These are phyloP conservation scores for Yarrowia sp. DNA, from an alignment of 805 yeast species.

Conservation along the genomic window DNA sequence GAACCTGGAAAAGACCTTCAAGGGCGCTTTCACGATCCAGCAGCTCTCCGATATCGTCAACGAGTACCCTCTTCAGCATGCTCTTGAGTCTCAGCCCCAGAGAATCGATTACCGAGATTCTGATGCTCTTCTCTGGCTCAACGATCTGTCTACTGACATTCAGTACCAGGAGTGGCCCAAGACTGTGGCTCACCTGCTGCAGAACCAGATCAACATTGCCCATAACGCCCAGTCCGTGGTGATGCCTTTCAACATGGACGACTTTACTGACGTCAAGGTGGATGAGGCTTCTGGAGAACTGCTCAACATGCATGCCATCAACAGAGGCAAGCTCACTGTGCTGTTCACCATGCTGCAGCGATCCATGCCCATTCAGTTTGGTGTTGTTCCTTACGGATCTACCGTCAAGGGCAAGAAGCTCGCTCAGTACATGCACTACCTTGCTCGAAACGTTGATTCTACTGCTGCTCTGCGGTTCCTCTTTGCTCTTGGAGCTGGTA, in stretches of 20 bases:
- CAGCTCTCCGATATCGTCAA: conserved; percentile 3
- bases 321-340: conserved; percentile 31
- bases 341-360: conserved; percentile 40
- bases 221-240: conserved; percentile 77
- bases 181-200: conserved; percentile 40
- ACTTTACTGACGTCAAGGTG: conserved; percentile 51
- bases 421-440: conserved; percentile 30
- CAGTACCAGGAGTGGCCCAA: conserved; percentile 50
- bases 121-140: conserved; percentile 53
- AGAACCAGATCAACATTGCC: conserved; percentile 39
- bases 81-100: conserved; percentile 1
- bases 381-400: conserved; percentile 63
- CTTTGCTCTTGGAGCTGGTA: conserved; percentile 8
- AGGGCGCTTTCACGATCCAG: neutral
- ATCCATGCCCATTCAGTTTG: conserved; percentile 75
- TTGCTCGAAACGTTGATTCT: conserved; percentile 11
- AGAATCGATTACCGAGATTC: conserved; percentile 23
- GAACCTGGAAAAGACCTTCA: neutral
- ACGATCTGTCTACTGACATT: conserved; percentile 67
- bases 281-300: neutral
- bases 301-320: neutral
- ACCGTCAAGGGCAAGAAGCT: conserved; percentile 32
- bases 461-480: neutral
- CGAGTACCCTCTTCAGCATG: conserved; percentile 10
- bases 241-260: conserved; percentile 61